Percentiles rank a stretch among this genome's conserved stretches.
Evolutionary conservation across 345 rosid species (phyloP).

Genomic region (Iberis pinnata): DNA sequence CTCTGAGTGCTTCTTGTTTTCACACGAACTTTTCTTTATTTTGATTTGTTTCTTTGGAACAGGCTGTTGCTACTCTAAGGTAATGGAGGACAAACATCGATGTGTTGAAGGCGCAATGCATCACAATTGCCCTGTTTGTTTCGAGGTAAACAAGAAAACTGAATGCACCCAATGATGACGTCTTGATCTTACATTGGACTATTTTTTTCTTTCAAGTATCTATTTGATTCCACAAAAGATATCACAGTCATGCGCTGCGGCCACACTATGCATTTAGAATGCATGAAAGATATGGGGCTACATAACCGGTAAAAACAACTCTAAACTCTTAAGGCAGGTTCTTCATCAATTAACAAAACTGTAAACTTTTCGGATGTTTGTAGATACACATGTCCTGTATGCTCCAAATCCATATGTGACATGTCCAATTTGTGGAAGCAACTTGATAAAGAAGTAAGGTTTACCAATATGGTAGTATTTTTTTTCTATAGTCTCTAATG

Average conservation of each 20-base stretch:
- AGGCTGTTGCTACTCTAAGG: constrained; percentile 60
- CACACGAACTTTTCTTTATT: not conserved
- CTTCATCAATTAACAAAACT: not conserved
- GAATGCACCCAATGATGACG: not conserved
- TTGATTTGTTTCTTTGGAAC: not conserved
- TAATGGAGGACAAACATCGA: constrained; percentile 44
- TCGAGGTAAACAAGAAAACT: constrained; percentile 38
- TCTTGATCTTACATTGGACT: not conserved
- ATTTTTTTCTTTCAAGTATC: constrained; percentile 40
- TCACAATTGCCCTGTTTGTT: constrained; percentile 62
- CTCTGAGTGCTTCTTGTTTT: not conserved
- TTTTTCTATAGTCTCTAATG: not conserved
- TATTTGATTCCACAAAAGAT: constrained; percentile 63
- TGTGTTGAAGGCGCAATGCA: constrained; percentile 74
- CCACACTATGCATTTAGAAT: constrained; percentile 71
- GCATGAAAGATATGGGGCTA: constrained; percentile 55
- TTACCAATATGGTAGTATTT: not conserved
- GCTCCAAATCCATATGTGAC: constrained; percentile 74
- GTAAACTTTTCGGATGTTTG: constrained; percentile 5
- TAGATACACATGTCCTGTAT: constrained; percentile 83
- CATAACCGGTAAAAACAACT: constrained; percentile 43
- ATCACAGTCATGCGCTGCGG: constrained; percentile 63
- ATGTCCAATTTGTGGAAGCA: constrained; percentile 69
- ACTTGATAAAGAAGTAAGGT: constrained; percentile 72
- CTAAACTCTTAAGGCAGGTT: not conserved